phyloP scores from a whole-genome alignment of 352 stramenopile genomes.

The Thalassiosira mediterranea region DNA sequence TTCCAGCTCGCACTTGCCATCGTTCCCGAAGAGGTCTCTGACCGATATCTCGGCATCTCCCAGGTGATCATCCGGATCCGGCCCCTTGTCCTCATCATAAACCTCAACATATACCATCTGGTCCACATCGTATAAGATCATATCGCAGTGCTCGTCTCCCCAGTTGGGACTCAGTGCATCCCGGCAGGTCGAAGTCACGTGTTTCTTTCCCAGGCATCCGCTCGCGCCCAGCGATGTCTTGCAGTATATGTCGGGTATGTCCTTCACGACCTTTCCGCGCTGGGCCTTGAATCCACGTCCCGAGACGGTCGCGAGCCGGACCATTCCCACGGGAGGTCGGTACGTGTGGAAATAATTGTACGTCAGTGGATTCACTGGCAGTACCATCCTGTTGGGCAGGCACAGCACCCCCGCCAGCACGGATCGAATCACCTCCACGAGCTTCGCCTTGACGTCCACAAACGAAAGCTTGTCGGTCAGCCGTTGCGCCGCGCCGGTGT shows the following conservation, averaged over 20 bases:
- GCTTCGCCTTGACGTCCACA: slow-evolving; percentile 40
- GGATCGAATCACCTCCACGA: slow-evolving; percentile 42
- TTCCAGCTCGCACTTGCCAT: slow-evolving; percentile 31
- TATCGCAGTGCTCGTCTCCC: slow-evolving; percentile 33
- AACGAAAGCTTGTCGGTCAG: slow-evolving; percentile 2
- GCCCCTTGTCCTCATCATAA: slow-evolving; percentile 60
- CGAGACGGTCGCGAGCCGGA: slow-evolving; percentile 41
- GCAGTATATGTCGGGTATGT: slow-evolving; percentile 77
- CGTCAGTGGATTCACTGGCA: slow-evolving; percentile 55
- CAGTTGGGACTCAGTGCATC: slow-evolving; percentile 63
- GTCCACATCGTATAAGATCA: neutral
- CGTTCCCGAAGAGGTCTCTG: slow-evolving; percentile 54
- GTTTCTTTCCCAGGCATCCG: slow-evolving; percentile 20
- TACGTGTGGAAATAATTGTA: slow-evolving; percentile 65
- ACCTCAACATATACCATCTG: slow-evolving; percentile 39
- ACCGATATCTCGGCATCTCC: slow-evolving; percentile 50
- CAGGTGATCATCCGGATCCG: slow-evolving; percentile 45
- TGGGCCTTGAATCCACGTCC: slow-evolving; percentile 64
- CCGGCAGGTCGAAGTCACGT: slow-evolving; percentile 54
- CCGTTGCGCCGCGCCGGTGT: neutral
- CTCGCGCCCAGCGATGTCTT: slow-evolving; percentile 49
- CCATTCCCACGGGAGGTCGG: slow-evolving; percentile 58
- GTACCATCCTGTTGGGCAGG: slow-evolving; percentile 61
- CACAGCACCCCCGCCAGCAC: slow-evolving; percentile 48
- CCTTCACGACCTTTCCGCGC: slow-evolving; percentile 53